Evolutionary conservation across 2,329 filamentous ascomycete genomes (phyloP), one percentile per base, ranked within the genome.

Genomic region (Fusarium sp.): DNA sequence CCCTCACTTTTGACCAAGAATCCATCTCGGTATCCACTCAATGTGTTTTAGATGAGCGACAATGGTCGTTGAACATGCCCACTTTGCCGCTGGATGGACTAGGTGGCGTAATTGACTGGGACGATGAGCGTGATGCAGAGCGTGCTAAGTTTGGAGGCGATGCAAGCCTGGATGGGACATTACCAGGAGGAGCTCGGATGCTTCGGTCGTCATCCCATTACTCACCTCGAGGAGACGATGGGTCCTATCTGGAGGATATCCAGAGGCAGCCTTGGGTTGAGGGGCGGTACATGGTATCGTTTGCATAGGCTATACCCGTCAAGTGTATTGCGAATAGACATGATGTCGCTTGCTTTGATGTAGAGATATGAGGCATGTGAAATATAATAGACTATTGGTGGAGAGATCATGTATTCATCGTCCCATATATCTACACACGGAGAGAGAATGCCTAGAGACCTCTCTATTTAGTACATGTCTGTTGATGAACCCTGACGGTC

Each of bases 1-100:
- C 78, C 42, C 83, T 87, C 48, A 80, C 79, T 11, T 78, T 79
- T 36, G 84, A 83, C 59, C 81, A 82, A 43, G 83, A 85, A 71
- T 84, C 81, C 4, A 80, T 85, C 11, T 79, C 80, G 28, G 73
- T 78, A 18, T 78, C 81, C 5, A 75, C 81, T 11, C 76, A 78
- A 43, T 79, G 80, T 56, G 80, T 77, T 7, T 61, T 81, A 7
- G 78, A 81, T 18, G 81, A 83, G 69, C 76, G 81, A 4, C 71
- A 75, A 22, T 80, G 79, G 76, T 66, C 77, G 8, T 72, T 75
- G 10, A 69, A 73, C 15, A 60, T 76, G 46, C 75, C 78, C 9
- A 76, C 74, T 17, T 53, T 81, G 17, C 74, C 80, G 4, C 74
- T 78, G 28, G 78, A 80, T 34, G 72, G 72, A 26, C 67, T 53